A percentile compares a stretch with the other conserved stretches of the same genome.
These are phyloP conservation scores for Penicillium glabrum DNA, from an alignment of 2,329 filamentous ascomycete genomes.

Conservation along the genomic window DNA sequence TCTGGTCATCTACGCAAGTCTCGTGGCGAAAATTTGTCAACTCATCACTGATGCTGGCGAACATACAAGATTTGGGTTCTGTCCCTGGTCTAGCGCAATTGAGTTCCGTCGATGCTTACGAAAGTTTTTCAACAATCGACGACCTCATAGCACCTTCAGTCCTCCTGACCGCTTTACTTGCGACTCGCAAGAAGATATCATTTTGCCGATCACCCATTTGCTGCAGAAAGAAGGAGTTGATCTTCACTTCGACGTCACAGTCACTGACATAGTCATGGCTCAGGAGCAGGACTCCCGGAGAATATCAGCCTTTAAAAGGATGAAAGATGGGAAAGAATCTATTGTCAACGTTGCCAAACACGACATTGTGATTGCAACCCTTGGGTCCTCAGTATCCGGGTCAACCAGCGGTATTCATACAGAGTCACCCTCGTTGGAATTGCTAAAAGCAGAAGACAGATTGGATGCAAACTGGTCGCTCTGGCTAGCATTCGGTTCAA, in stretches of 20 bases:
- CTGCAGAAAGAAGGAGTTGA: constrained; percentile 24
- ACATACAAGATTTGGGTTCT: constrained; percentile 26
- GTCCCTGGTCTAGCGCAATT: constrained; percentile 28
- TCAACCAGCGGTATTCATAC: constrained; percentile 36
- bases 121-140: constrained; percentile 23
- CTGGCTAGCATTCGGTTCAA: constrained; percentile 41
- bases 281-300: constrained; percentile 13
- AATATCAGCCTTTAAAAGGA: constrained; percentile 21
- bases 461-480: constrained; percentile 43
- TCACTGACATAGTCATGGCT: constrained; percentile 26
- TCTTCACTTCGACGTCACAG: constrained; percentile 26
- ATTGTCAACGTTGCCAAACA: constrained; percentile 23
- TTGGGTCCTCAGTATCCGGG: constrained; percentile 42
- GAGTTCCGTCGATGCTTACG: constrained; percentile 27
- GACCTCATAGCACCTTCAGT: constrained; percentile 14
- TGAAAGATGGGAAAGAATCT: neutral
- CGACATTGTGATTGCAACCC: constrained; percentile 42
- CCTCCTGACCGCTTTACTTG: constrained; percentile 21
- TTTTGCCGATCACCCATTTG: constrained; percentile 25
- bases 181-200: constrained; percentile 26
- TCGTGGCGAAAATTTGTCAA: neutral
- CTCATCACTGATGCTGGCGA: neutral
- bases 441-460: constrained; percentile 26
- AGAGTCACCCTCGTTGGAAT: constrained; percentile 23
- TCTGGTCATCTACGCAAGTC: constrained; percentile 23